phyloP scores from a whole-genome alignment of 2,329 filamentous ascomycete genomes.

The Phialophora verrucosa region DNA sequence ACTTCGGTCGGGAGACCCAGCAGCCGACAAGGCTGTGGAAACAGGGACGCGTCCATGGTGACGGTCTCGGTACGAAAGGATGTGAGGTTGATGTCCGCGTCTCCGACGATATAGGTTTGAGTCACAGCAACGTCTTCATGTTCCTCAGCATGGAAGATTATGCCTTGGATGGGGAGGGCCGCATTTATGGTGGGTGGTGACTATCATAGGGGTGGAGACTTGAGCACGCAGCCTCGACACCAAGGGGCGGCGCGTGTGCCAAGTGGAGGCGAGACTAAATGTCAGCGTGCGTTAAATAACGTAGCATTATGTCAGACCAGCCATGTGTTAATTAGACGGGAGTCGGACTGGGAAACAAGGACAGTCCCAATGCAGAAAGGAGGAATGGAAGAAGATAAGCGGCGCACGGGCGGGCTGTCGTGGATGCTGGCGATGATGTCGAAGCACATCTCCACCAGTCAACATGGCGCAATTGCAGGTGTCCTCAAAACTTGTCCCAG shows the following conservation, averaged over 20 bases:
- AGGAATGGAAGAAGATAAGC: background rate
- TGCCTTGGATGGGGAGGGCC: background rate
- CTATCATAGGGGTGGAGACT: slow-evolving; percentile 3
- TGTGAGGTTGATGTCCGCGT: background rate
- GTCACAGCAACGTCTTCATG: background rate
- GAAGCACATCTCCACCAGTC: slow-evolving; percentile 1
- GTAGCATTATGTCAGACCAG: slow-evolving; percentile 5
- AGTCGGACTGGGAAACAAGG: background rate
- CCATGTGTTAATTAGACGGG: background rate
- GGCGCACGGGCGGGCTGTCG: background rate
- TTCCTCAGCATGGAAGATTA: slow-evolving; percentile 6
- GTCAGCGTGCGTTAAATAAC: slow-evolving; percentile 11
- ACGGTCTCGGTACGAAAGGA: background rate
- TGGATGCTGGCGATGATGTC: background rate
- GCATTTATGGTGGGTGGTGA: slow-evolving; percentile 1
- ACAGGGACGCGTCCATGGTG: slow-evolving; percentile 24
- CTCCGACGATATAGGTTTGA: background rate
- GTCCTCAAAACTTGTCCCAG: background rate
- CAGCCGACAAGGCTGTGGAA: slow-evolving; percentile 34
- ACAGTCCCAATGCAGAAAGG: background rate
- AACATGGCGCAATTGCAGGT: background rate
- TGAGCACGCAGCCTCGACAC: slow-evolving; percentile 2
- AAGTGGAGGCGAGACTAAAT: background rate
- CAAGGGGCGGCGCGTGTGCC: slow-evolving; percentile 2
- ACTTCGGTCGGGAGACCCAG: slow-evolving; percentile 37